Evolutionary conservation across 495 filamentous ascomycete genomes (phyloP).

Genomic region (Neurospora tetraspora): DNA sequence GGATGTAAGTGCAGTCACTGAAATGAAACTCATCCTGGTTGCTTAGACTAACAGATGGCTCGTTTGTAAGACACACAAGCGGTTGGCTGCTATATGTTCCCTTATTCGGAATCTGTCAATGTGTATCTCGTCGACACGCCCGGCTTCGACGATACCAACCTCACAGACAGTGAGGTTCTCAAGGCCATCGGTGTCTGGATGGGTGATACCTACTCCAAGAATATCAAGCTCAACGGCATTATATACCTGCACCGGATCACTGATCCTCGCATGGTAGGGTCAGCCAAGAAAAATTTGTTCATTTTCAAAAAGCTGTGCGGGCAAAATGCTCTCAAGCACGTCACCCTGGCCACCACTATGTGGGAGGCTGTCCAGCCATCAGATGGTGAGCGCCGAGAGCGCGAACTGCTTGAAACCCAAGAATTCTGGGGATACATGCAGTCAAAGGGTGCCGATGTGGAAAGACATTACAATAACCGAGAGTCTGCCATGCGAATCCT

Average conservation of each 20-base stretch:
- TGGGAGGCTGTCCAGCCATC: constrained; percentile 23
- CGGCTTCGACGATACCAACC: constrained; percentile 30
- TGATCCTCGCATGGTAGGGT: constrained; percentile 27
- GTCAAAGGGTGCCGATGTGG: constrained; percentile 13
- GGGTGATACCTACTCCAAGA: neutral
- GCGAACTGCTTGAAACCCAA: constrained; percentile 20
- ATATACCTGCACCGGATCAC: constrained; percentile 39
- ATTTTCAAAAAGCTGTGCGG: constrained; percentile 39
- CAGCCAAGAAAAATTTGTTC: constrained; percentile 28
- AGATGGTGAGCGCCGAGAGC: constrained; percentile 23
- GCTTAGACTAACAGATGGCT: neutral
- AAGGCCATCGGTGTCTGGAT: constrained; percentile 22
- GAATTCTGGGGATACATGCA: constrained; percentile 35
- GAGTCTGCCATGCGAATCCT: constrained; percentile 13
- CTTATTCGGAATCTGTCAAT: neutral
- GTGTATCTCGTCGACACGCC: constrained; percentile 31
- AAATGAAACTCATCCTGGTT: neutral
- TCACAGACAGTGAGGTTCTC: constrained; percentile 28
- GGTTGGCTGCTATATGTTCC: neutral
- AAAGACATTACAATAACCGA: constrained; percentile 16
- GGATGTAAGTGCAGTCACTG: neutral
- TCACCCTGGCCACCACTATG: constrained; percentile 35
- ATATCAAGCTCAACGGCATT: constrained; percentile 19
- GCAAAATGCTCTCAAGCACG: constrained; percentile 21
- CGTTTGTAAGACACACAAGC: neutral